Percentiles rank a stretch among this genome's conserved stretches.
Conservation (phyloP, 805 yeast genomes). For the Candida germanica region DNA sequence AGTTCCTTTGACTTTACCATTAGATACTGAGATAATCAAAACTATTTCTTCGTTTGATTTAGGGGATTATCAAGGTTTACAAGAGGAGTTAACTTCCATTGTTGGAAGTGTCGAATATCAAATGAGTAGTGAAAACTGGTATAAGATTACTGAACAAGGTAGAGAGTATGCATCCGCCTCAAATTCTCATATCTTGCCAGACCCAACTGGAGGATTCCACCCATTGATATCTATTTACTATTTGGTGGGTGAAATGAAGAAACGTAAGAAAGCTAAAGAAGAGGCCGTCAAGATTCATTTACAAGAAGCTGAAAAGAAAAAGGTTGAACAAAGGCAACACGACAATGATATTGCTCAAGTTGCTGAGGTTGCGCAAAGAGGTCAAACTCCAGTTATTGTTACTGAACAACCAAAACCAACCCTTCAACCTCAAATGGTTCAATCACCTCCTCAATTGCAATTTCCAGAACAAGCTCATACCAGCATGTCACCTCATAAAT, state of each 20-base stretch:
- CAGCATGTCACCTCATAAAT: constrained; percentile 12
- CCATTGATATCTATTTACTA: constrained; percentile 86
- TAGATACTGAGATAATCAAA: constrained; percentile 62
- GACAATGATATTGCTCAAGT: constrained; percentile 3
- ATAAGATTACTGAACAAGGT: constrained; percentile 38
- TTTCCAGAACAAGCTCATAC: constrained; percentile 43
- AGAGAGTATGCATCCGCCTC: constrained; percentile 34
- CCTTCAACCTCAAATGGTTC: constrained; percentile 6
- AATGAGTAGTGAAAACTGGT: constrained; percentile 62
- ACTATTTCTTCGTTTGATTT: constrained; percentile 79
- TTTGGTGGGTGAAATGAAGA: constrained; percentile 79
- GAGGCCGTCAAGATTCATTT: constrained; percentile 35
- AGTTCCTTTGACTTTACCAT: constrained; percentile 66
- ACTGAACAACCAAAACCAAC: constrained; percentile 8
- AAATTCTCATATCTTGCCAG: constrained; percentile 42
- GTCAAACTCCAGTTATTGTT: constrained; percentile 2
- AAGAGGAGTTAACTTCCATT: constrained; percentile 53
- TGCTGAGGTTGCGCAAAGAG: constrained; percentile 7
- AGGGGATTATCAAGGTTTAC: constrained; percentile 61
- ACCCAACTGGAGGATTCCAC: constrained; percentile 85
- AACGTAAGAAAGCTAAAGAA: constrained; percentile 63
- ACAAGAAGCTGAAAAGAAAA: constrained; percentile 16
- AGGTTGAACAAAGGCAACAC: constrained; percentile 4
- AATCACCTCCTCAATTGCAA: constrained; percentile 16
- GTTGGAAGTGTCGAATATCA: constrained; percentile 66